These are phyloP conservation scores for Hanseniaspora sp. DNA, from an alignment of 1,139 yeast species.

Conservation along the genomic window DNA sequence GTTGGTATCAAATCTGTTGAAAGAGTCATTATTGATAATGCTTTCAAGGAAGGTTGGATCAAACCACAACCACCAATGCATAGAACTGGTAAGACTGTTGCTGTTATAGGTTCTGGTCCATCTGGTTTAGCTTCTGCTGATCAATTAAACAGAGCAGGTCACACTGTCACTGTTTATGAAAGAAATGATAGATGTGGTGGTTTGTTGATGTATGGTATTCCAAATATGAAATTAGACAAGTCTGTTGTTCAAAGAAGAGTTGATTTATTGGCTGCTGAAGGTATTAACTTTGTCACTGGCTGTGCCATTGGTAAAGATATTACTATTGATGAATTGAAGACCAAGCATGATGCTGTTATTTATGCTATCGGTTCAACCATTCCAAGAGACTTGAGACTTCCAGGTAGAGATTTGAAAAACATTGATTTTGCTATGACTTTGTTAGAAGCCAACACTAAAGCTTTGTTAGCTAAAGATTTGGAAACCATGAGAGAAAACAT, in stretches of 20 bases:
- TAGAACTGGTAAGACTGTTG: constrained; percentile 78
- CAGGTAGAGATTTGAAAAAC: constrained; percentile 83
- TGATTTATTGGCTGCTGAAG: constrained; percentile 83
- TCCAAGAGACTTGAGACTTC: constrained; percentile 87
- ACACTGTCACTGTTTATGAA: constrained; percentile 79
- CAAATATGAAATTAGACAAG: constrained; percentile 96
- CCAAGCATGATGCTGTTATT: constrained; percentile 66
- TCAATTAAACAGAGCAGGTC: constrained; percentile 94
- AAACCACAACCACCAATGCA: constrained; percentile 64
- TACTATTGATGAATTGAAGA: constrained; percentile 56
- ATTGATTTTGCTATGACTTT: constrained; percentile 92
- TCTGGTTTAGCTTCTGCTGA: constrained; percentile 95
- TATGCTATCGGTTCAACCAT: constrained; percentile 95
- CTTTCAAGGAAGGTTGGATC: constrained; percentile 95
- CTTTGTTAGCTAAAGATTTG: constrained; percentile 69
- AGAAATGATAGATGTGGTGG: constrained; percentile 96
- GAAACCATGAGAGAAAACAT: constrained; percentile 63
- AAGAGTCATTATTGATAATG: constrained; percentile 92
- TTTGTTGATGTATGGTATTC: constrained; percentile 95
- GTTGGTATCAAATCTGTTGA: constrained; percentile 95
- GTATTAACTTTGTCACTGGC: constrained; percentile 64
- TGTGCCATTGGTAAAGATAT: constrained; percentile 77
- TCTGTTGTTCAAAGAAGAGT: constrained; percentile 85
- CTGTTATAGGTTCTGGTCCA: constrained; percentile 92
- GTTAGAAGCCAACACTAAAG: constrained; percentile 79